Evolutionary conservation across 495 filamentous ascomycete species (phyloP).

Genomic region (Hypoxylon trugodes): DNA sequence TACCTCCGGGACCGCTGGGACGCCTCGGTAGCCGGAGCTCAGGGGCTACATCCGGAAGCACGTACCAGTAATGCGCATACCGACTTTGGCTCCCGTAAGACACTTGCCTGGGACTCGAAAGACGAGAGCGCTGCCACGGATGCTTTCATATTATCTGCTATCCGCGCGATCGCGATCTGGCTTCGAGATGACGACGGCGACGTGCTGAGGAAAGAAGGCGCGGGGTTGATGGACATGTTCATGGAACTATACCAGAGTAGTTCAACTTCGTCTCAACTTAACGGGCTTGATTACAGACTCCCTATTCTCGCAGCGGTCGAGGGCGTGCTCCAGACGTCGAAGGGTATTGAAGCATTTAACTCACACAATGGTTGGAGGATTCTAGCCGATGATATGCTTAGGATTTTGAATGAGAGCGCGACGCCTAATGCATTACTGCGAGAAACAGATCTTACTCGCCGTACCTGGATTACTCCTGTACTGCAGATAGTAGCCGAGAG

Average conservation of each 20-base stretch:
- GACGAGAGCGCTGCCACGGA: conserved; percentile 48
- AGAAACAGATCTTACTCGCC: conserved; percentile 50
- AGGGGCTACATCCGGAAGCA: conserved; percentile 60
- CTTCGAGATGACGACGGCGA: conserved; percentile 70
- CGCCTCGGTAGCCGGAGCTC: conserved; percentile 60
- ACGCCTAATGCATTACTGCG: conserved; percentile 5
- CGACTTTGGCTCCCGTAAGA: conserved; percentile 44
- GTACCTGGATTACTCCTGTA: conserved; percentile 61
- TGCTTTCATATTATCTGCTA: conserved; percentile 60
- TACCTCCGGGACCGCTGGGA: conserved; percentile 73
- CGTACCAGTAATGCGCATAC: conserved; percentile 45
- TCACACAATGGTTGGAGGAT: conserved; percentile 59
- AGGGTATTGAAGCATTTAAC: conserved; percentile 56
- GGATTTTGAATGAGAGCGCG: conserved; percentile 43
- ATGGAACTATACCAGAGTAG: conserved; percentile 60
- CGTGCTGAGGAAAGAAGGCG: conserved; percentile 59
- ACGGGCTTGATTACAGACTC: conserved; percentile 56
- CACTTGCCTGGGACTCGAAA: conserved; percentile 62
- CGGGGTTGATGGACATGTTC: conserved; percentile 66
- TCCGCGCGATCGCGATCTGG: conserved; percentile 66
- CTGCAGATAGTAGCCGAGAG: conserved; percentile 56
- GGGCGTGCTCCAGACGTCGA: conserved; percentile 53
- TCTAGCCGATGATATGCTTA: conserved; percentile 55
- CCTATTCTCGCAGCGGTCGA: conserved; percentile 64
- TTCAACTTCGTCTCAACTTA: conserved; percentile 13